Conservation (phyloP, 768 basidiomycete species). For the Hygrophoropsis aurantiaca region DNA sequence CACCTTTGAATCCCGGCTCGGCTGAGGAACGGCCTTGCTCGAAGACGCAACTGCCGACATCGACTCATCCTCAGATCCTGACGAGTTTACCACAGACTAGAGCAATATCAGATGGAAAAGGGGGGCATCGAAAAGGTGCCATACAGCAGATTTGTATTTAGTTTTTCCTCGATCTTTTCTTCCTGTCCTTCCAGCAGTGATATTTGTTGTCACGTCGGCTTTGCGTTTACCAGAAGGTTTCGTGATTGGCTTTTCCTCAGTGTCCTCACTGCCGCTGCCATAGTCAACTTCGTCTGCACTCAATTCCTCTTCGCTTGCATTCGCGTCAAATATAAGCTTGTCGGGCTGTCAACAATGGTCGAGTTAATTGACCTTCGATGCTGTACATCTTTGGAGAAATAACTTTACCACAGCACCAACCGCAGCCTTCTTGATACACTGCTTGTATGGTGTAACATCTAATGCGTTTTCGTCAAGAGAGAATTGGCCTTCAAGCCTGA, state of each 20-base stretch:
- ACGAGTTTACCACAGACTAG: not conserved
- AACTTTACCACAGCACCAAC: constrained; percentile 35
- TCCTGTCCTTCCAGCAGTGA: too few relatives aligned
- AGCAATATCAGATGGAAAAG: not conserved
- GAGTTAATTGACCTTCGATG: too few relatives aligned
- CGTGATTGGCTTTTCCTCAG: not conserved
- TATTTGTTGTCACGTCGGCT: too few relatives aligned
- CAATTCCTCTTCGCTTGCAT: not conserved
- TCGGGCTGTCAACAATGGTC: constrained; percentile 15
- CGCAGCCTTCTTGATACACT: constrained; percentile 43
- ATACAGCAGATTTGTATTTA: constrained; percentile 25
- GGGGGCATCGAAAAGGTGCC: not conserved
- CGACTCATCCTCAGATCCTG: not conserved
- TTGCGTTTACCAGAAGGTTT: too few relatives aligned
- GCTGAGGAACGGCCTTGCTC: not conserved
- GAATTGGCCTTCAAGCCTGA: constrained; percentile 47
- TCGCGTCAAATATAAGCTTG: constrained; percentile 4
- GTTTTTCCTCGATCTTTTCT: not conserved
- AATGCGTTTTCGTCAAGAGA: constrained; percentile 44
- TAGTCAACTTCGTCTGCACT: constrained; percentile 3
- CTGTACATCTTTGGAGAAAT: too few relatives aligned
- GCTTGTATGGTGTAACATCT: constrained; percentile 44
- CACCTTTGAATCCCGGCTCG: too few relatives aligned
- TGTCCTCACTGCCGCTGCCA: not conserved
- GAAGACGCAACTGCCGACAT: not conserved